Conservation (phyloP, 2,329 filamentous ascomycete genomes). For the Neofusicoccum ribis region DNA sequence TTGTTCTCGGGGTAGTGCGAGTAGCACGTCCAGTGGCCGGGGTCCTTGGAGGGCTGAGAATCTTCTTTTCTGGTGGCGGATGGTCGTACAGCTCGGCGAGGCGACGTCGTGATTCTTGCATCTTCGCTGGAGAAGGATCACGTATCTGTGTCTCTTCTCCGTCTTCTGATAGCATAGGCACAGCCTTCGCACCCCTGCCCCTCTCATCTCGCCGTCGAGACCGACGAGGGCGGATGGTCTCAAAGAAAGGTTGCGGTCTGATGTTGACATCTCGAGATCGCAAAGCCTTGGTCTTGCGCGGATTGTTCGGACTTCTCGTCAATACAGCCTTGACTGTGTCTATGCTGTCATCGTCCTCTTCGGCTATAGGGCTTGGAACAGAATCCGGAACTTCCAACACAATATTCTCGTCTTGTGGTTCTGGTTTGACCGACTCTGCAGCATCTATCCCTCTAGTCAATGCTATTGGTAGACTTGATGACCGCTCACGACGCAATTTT, state of each 20-base stretch:
- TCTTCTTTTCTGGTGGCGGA: neutral
- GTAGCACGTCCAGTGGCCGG: neutral
- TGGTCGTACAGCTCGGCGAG: constrained; percentile 4
- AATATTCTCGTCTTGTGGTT: neutral
- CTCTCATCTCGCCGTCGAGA: neutral
- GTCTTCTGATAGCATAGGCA: constrained; percentile 11
- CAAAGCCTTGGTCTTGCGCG: neutral
- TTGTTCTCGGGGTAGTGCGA: neutral
- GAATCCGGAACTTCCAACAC: neutral
- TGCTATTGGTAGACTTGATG: constrained; percentile 29
- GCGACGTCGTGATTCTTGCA: constrained; percentile 13
- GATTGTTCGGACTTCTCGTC: neutral
- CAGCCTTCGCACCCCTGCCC: constrained; percentile 9
- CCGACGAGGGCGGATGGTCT: neutral
- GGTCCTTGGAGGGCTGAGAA: neutral
- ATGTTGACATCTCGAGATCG: neutral
- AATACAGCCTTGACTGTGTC: neutral
- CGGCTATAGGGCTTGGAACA: neutral
- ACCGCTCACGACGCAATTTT: constrained; percentile 29
- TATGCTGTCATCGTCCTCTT: neutral
- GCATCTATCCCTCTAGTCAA: constrained; percentile 23
- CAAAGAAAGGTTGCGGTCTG: neutral
- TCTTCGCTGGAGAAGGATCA: constrained; percentile 7
- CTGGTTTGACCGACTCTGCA: neutral
- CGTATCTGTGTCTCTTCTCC: constrained; percentile 11